Evolutionary conservation across 176 grass and related monocot species (phyloP), one percentile per base, ranked within the genome.

Genomic region (Musa schizocarpa): DNA sequence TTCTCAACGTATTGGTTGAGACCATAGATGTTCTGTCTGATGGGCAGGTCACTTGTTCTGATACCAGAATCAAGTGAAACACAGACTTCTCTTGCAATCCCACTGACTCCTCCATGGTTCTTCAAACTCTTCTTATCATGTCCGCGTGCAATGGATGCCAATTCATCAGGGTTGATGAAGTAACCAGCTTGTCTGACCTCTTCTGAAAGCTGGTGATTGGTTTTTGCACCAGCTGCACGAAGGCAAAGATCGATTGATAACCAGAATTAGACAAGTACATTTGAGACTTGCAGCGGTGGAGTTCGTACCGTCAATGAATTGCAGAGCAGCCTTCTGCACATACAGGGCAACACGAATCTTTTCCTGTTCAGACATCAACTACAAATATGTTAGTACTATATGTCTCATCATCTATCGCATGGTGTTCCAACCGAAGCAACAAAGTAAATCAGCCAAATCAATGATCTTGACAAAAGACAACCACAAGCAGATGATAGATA

Each of bases 301-400:
- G 68, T 24, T 57, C 48, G 29, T 82, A 88, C 94, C 95, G 62
- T 98, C 90, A 85, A 93, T 93, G 78, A 98, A 98, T 74, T 86
- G 81, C 24, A 98, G 78, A 27, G 95, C 95, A n/a, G 95, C 95
- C 61, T 86, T 90, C 79, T 98, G 90, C 11, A 92, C 89, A 74
- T 83, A 87, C 17, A 97, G 84, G 9, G 94, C 94, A 52, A 97
- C 83, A 58, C 94, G 87, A 78, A 97, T 87, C 79, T 90, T 97
- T 55, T 97, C 93, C 93, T 97, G 84, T 68, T n/a, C 17, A 78
- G 43, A 25, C 10, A 53, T 52, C 5, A 77, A 51, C 21, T 17
- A 50, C 8, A 1, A 51, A 9, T 70, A 43, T 43, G 34, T 43
- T 43, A 70, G 68, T 16, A 20, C 50, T 8, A 49, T 25, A 65